Evolutionary conservation across 768 basidiomycete genomes (phyloP), one percentile per base, ranked within the genome.

Genomic region (Cubamyces sp.): DNA sequence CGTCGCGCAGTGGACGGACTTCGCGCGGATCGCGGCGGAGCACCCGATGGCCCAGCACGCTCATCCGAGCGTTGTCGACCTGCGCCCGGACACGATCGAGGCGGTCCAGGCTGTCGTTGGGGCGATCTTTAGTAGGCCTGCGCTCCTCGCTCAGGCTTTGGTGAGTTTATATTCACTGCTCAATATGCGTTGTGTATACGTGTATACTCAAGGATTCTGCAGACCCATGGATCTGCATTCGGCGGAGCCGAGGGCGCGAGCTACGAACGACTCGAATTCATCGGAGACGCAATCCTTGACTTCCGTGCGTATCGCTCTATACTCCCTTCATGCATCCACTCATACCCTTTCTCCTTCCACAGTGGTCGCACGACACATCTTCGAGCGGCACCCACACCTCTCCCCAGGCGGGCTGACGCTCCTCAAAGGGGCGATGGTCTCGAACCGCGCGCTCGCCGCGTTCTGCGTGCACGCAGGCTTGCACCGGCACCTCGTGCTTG

Each of bases 271-370:
- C 80, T 94, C 39, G 92, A 94, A 71, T 95, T 94, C 70, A 78
- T 94, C 42, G 93, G 93, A 14, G 93, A 95, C 74, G 91, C 90
- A 1, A 84, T 95, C 53, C 81, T 95, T 25, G 93, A 94, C 73
- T 90, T 92, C 60, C 74, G 92, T 94, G 69, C 57, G 90, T 77
- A 14, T 21, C 30, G 11, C 14, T 23, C 28, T 43, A 48, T 28
- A 3, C 8, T 3, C n/a, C 21, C 18, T 11, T 9, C 11, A 4
- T 21, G 2, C n/a, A 23, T 2, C 25, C 25, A 34, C 46, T n/a
- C 43, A 54, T 48, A 63, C 47, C 54, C 47, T 46, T 18, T 19
- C 64, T 55, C 61, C 30, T 21, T 19, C 19, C 39, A 41, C 66
- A 94, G 92, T 92, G 78, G 86, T 90, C 21, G 83, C 91, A 30